A percentile compares a stretch with the other conserved stretches of the same genome.
These are phyloP conservation scores for Ramularia endophylla DNA, from an alignment of 2,329 filamentous ascomycete genomes.

Conservation along the genomic window DNA sequence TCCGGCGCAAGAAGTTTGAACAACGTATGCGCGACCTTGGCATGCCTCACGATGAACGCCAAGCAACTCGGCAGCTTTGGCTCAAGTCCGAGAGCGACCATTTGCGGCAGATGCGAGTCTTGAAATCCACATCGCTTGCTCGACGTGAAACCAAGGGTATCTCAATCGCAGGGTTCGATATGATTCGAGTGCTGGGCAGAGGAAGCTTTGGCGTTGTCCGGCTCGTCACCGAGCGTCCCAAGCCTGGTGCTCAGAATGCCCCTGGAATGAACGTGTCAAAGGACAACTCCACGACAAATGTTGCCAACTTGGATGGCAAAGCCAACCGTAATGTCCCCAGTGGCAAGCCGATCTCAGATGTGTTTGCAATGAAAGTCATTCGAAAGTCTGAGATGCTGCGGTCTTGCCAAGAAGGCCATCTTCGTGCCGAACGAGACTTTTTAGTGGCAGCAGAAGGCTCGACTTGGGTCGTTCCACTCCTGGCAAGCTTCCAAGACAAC, in stretches of 20 bases:
- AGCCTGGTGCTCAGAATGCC: conserved; percentile 1
- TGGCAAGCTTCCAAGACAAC: conserved; percentile 83
- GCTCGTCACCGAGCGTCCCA: conserved; percentile 61
- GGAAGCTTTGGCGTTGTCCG: conserved; percentile 92
- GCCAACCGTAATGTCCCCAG: conserved; percentile 22
- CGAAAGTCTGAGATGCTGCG: conserved; percentile 88
- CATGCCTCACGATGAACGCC: conserved; percentile 51
- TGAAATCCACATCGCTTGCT: conserved; percentile 57
- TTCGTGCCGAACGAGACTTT: conserved; percentile 87
- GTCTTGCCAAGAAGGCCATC: conserved; percentile 85
- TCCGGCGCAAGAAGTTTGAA: conserved; percentile 59
- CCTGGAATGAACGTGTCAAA: no score
- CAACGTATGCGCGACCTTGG: conserved; percentile 54
- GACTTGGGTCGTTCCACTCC: conserved; percentile 80
- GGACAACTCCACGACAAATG: conserved; percentile 8
- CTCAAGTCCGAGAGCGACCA: conserved; percentile 63
- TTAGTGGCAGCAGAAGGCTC: conserved; percentile 84
- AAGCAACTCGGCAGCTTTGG: conserved; percentile 54
- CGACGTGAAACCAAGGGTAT: conserved; percentile 46
- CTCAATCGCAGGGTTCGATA: conserved; percentile 64
- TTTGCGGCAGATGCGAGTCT: conserved; percentile 63
- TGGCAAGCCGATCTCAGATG: conserved; percentile 44
- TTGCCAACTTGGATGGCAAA: conserved; percentile 22
- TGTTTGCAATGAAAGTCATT: conserved; percentile 97
- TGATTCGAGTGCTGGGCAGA: conserved; percentile 77